Conservation (phyloP, 306 rosid genomes). For the Medicago truncatula region MtrunA17r5.0-ANR NC_053045.1:34134001-34134500, state of each 20-base stretch:
- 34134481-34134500: not conserved
- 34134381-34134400: constrained; percentile 78
- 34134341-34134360: constrained; percentile 83
- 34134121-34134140: constrained; percentile 72
- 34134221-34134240: constrained; percentile 86
- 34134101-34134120: constrained; percentile 85
- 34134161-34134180: constrained; percentile 59
- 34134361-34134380: constrained; percentile 61
- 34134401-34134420: constrained; percentile 79
- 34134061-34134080: constrained; percentile 66
- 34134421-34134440: constrained; percentile 92
- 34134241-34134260: constrained; percentile 71
- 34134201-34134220: constrained; percentile 93
- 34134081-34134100: constrained; percentile 87
- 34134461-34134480: constrained; percentile 31
- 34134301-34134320: constrained; percentile 87
- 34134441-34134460: constrained; percentile 68
- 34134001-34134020: constrained; percentile 61
- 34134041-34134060: constrained; percentile 71
- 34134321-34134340: constrained; percentile 79
- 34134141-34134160: constrained; percentile 74
- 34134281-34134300: constrained; percentile 77
- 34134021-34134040: constrained; percentile 63
- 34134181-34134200: constrained; percentile 83
- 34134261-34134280: constrained; percentile 80